Base-by-base conservation (phyloP, 768 basidiomycete species). In the Gelatoporia subvermispora region DNA sequence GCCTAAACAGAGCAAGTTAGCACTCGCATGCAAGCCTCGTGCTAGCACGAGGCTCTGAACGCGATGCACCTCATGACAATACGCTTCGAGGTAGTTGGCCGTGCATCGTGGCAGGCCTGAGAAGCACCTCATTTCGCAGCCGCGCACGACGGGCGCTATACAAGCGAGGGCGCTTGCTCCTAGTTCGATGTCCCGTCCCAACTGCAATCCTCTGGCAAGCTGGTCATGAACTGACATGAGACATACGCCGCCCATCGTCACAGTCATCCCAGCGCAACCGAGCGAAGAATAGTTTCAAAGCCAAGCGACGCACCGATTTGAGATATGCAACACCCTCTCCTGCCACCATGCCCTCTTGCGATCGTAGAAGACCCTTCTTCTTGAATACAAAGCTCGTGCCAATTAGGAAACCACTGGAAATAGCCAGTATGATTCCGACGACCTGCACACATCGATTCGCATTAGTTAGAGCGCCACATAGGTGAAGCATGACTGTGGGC, bases 381-480 rank as follows among this genome's bases (percentile, higher is more conserved):
- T 99, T 99, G 73, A 99, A 86, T 2, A 98, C 94, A 66, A 97
- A 98, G 58, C 84, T 87, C 35, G 79, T 78, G 4, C 95, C 96
- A 52, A 98, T 99, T 52, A 99, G 80, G 23, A 93, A 36, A 8
- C 95, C 96, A 60, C 87, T 91, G 34, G 64, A 58, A 43, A 93
- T 64, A 42, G 90, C 88, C 51, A 92, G 78, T 41, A 89, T 65
- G 56, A 92, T 80, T 10, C 89, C 88, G 56, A 89, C 81, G 61
- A 88, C 57, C 85, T 87, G 61, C 35, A 43, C 13, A 18, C 2
- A 17, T 8, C 22, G 3, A 25, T 13, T 2, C 17, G 21, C 16
- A 44, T 41, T 37, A 51, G 47, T 38, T 0, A 11, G 17, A 31
- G 23, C 4, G 13, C n/a, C 43, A 5, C n/a, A 37, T n/a, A 37